Conservation (phyloP, 2,329 filamentous ascomycete species). For the Sporothrix pseudoabietina region DNA sequence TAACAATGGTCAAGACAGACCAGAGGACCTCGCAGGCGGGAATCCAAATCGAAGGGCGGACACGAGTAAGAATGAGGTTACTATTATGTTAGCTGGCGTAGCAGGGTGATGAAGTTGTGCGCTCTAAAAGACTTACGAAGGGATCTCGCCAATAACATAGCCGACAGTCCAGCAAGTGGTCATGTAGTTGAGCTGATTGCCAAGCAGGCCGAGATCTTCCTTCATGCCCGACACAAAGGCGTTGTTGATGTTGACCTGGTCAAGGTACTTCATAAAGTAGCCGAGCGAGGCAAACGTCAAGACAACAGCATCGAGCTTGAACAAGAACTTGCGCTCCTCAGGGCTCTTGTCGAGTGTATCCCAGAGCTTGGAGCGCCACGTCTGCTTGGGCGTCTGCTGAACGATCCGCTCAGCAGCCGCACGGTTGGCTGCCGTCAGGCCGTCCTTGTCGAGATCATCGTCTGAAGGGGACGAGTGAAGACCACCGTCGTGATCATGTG, state of each 20-base stretch:
- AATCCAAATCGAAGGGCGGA: conserved; percentile 49
- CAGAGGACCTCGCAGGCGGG: conserved; percentile 46
- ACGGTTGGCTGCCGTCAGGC: conserved; percentile 26
- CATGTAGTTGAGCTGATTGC: conserved; percentile 47
- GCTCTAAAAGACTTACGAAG: conserved; percentile 35
- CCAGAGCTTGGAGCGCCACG: conserved; percentile 54
- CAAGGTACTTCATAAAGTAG: conserved; percentile 51
- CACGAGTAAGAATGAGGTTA: conserved; percentile 45
- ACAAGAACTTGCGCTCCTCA: conserved; percentile 41
- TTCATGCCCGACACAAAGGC: conserved; percentile 54
- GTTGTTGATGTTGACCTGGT: conserved; percentile 47
- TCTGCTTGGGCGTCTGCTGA: conserved; percentile 34
- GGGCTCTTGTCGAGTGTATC: conserved; percentile 48
- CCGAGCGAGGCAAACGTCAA: conserved; percentile 46
- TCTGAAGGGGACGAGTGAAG: neutral
- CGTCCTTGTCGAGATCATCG: conserved; percentile 24
- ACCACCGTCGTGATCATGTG: neutral
- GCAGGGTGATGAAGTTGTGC: neutral
- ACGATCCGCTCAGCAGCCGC: conserved; percentile 28
- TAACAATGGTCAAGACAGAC: conserved; percentile 43
- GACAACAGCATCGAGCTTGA: conserved; percentile 42
- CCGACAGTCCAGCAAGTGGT: conserved; percentile 43
- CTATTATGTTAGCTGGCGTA: conserved; percentile 5
- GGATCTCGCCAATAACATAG: conserved; percentile 46
- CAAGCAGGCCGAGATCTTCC: conserved; percentile 46